Conservation (phyloP, 2,329 filamentous ascomycete genomes). For the Sporothrix phasma region DNA sequence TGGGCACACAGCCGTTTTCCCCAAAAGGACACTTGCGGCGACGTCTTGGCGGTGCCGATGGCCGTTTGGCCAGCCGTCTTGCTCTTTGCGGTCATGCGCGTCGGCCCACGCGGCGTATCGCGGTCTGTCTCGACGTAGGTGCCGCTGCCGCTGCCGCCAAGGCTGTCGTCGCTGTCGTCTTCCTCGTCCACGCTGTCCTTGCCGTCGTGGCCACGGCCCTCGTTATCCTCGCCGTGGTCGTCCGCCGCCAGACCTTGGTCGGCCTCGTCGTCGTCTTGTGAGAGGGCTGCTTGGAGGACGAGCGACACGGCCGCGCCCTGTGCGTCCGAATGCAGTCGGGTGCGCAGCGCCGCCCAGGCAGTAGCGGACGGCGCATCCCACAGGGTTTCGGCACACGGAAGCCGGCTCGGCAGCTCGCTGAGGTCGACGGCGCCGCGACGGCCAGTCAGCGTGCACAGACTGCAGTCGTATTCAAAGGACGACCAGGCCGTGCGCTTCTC, state of each 20-base stretch:
- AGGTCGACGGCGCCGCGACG: conserved; percentile 24
- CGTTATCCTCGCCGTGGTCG: background rate
- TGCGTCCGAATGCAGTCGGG: conserved; percentile 15
- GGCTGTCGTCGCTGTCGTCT: background rate
- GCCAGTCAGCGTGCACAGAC: conserved; percentile 24
- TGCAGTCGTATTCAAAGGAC: conserved; percentile 28
- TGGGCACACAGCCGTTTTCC: conserved; percentile 24
- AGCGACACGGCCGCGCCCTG: conserved; percentile 17
- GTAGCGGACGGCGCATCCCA: conserved; percentile 25
- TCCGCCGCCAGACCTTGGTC: background rate
- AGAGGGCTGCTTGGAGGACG: conserved; percentile 16
- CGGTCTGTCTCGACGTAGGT: background rate
- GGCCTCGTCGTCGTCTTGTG: conserved; percentile 3
- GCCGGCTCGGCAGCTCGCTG: conserved; percentile 22
- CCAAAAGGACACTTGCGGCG: conserved; percentile 19
- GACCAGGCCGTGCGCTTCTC: conserved; percentile 24
- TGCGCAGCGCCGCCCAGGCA: conserved; percentile 23
- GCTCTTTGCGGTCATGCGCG: background rate
- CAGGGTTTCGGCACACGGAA: conserved; percentile 24
- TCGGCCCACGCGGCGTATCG: background rate
- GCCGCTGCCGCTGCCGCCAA: background rate
- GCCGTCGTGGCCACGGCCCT: background rate
- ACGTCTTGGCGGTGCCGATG: background rate
- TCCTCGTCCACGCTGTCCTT: background rate
- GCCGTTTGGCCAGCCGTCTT: background rate